Base-by-base conservation (phyloP, 768 basidiomycete genomes). In the Infundibulicybe gibba region DNA sequence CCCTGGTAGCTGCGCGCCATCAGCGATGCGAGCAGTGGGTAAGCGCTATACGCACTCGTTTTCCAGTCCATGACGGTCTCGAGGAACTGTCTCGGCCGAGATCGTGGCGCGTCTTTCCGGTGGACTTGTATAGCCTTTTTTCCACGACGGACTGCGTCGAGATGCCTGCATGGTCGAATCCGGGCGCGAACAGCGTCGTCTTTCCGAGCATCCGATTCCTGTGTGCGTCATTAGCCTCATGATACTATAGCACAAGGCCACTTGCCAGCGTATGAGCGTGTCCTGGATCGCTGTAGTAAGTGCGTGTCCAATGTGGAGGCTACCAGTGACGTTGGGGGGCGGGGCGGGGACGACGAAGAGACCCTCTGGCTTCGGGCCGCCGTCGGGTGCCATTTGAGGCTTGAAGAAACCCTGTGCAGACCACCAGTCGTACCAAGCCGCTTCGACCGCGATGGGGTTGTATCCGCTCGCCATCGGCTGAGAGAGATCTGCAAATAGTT, bases 391-490 rank as follows among this genome's bases (percentile, higher is more conserved):
- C 13, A 79, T 66, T 49, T 79, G 76, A 3, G 95, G 93, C 54
- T 83, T 80, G 80, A 95, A 97, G 74, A 86, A 95, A 3, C 92
- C 94, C 58, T 93, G 77, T 3, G 81, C 77, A 32, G 82, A 74
- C 95, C 95, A 97, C 97, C 97, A 98, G 57, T 95, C 92, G 57
- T 98, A 98, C 92, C 97, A 97, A 2, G 92, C 85, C 0, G 94
- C 76, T 61, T 98, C 95, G 49, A 98, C 88, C 31, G 90, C 89
- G 53, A 90, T 85, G 6, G 97, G 95, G 63, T 98, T 94, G 69
- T 98, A 99, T 3, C 89, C 90, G n/a, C 79, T 74, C 1, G 89
- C 79, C 89, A 99, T 95, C 3, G 91, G 85, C 49, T 83, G 74
- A 2, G 88, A 78, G 47, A 97, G 72, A 67, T 97, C 95, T 95